These are phyloP conservation scores for Penicillium canariense DNA, from an alignment of 495 filamentous ascomycete genomes.

Conservation along the genomic window DNA sequence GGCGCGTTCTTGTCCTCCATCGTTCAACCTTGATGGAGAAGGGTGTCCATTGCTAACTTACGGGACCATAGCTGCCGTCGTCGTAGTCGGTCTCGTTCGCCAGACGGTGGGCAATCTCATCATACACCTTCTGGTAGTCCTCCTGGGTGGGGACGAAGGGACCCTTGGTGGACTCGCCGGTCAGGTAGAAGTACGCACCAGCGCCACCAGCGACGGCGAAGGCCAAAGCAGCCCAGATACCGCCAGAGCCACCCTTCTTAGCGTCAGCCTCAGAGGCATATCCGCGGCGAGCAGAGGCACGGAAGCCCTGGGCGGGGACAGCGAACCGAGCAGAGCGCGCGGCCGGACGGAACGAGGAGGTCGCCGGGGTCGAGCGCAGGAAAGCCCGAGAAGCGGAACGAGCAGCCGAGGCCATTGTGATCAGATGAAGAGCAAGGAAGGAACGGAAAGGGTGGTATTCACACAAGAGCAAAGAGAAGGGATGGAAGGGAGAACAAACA, in stretches of 20 bases:
- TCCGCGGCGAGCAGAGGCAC: conserved; percentile 64
- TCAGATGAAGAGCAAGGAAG: conserved; percentile 9
- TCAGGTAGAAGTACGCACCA: conserved; percentile 68
- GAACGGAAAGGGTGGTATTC: background rate
- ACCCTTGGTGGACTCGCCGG: conserved; percentile 45
- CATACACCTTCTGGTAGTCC: conserved; percentile 96
- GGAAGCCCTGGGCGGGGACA: conserved; percentile 61
- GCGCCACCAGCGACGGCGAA: conserved; percentile 62
- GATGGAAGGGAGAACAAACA: conserved; percentile 8
- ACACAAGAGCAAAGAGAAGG: conserved; percentile 14
- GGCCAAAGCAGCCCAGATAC: conserved; percentile 52
- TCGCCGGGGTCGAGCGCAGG: conserved; percentile 47
- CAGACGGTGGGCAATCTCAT: conserved; percentile 73
- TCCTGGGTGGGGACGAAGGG: conserved; percentile 71
- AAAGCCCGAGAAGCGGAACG: conserved; percentile 50
- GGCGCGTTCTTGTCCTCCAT: background rate
- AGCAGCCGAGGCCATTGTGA: conserved; percentile 57
- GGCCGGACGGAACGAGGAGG: conserved; percentile 46
- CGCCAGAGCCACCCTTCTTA: conserved; percentile 42
- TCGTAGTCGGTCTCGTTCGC: conserved; percentile 94
- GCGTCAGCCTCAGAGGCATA: conserved; percentile 68
- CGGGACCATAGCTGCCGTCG: conserved; percentile 93
- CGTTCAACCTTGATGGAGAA: no score
- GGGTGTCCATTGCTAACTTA: conserved; percentile 27
- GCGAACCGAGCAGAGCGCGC: conserved; percentile 57